These are phyloP conservation scores for Tremellales sp. DNA, from an alignment of 1,284 basidiomycete species.

Conservation along the genomic window DNA sequence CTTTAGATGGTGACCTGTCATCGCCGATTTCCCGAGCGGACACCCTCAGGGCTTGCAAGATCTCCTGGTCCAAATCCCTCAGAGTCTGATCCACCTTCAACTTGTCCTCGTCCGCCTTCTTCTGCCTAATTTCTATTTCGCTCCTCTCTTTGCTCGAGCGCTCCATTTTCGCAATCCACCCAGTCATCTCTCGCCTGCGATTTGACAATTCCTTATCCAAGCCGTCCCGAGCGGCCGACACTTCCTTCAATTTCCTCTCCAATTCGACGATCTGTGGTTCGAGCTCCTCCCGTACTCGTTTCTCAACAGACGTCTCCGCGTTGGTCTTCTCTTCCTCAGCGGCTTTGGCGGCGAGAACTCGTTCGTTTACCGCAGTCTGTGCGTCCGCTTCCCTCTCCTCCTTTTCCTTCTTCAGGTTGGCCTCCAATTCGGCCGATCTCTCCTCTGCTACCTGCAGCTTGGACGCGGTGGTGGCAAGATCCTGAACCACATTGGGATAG, in stretches of 20 bases:
- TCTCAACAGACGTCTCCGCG: conserved; percentile 12
- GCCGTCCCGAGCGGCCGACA: conserved; percentile 12
- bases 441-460: conserved; percentile 11
- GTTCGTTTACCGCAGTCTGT: conserved; percentile 9
- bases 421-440: not conserved
- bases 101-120: no score
- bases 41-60: no score
- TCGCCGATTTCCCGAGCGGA: no score
- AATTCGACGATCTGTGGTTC: conserved; percentile 21
- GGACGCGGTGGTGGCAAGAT: conserved; percentile 2
- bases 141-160: conserved; percentile 15
- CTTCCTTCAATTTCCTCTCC: conserved; percentile 9
- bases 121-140: conserved; percentile 2
- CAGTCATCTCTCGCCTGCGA: conserved; percentile 10
- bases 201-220: conserved; percentile 15
- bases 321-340: conserved; percentile 8
- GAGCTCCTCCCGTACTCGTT: conserved; percentile 19
- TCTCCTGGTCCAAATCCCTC: no score
- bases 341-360: no score
- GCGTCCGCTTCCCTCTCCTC: conserved; percentile 10
- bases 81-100: no score
- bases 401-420: conserved; percentile 9
- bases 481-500: conserved; percentile 9
- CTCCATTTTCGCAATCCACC: conserved; percentile 20
- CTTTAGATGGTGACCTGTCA: no score